A percentile compares a stretch with the other conserved stretches of the same genome.
Evolutionary conservation across 768 basidiomycete species (phyloP).

Genomic region (Daedaleopsis nitida): DNA sequence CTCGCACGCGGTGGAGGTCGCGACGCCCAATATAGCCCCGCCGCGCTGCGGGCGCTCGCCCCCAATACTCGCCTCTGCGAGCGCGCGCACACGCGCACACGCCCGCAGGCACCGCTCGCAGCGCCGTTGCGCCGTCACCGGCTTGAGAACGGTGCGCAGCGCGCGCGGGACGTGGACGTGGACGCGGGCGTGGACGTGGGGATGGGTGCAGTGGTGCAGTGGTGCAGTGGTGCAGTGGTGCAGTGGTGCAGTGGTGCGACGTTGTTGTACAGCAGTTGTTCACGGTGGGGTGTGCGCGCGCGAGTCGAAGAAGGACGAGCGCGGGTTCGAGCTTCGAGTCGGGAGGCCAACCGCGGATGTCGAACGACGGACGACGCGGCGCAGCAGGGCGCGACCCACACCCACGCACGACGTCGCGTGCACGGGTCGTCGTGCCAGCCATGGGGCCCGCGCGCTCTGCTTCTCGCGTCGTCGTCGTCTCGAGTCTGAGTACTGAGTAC

Average conservation of each 20-base stretch:
- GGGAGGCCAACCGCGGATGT: too few relatives aligned
- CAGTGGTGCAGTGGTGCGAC: too few relatives aligned
- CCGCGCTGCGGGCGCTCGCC: not conserved
- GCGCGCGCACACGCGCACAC: not conserved
- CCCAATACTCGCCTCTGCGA: not conserved
- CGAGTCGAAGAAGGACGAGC: too few relatives aligned
- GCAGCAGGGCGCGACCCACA: not conserved
- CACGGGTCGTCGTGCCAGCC: not conserved
- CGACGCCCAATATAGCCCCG: not conserved
- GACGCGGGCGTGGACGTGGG: too few relatives aligned
- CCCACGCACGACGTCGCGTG: slow-evolving; percentile 13
- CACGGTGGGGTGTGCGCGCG: too few relatives aligned
- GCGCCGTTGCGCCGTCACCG: slow-evolving; percentile 2
- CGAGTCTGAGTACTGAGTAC: not conserved
- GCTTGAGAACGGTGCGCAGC: slow-evolving; percentile 5
- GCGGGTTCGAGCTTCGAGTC: too few relatives aligned
- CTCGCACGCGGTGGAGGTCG: slow-evolving; percentile 19
- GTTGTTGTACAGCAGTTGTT: too few relatives aligned
- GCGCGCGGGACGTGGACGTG: too few relatives aligned
- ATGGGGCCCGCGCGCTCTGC: too few relatives aligned
- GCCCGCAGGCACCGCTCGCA: not conserved
- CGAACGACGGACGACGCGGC: not conserved
- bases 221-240: too few relatives aligned
- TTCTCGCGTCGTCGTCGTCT: too few relatives aligned
- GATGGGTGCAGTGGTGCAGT: too few relatives aligned